Base-by-base conservation (phyloP, 768 basidiomycete genomes). In the Pisolithus tinctorius region DNA sequence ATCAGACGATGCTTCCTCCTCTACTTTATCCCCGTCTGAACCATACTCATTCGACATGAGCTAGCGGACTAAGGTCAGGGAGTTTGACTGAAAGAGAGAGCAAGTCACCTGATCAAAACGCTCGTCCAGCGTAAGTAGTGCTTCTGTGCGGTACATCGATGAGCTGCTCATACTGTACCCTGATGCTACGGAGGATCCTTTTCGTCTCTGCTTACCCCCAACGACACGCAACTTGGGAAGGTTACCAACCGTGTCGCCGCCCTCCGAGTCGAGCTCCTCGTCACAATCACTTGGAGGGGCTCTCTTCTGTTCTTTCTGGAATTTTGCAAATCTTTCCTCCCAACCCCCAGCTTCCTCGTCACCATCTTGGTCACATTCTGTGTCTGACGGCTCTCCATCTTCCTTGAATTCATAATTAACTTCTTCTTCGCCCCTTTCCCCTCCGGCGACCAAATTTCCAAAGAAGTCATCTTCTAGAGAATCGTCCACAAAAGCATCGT, bases 151-250 rank as follows among this genome's bases (percentile, higher is more conserved):
- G 70, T 82, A 88, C 88, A 98, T 92, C 13, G 92, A 92, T 3
- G 92, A 93, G 60, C 91, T 93, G 66, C 89, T 95, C 93, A 99
- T 97, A 64, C 88, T 91, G 74, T 95, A 95, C 11, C 91, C 93
- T 20, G 90, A 92, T 8, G 90, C 93, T 55, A 92, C 87, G 47
- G 88, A 92, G 0, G 82, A 75, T 3, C 83, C 84, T 58, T 83
- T 83, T 56, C 82, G 75, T 62, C 86, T 73, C 62, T 83, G 79
- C 70, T 82, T 82, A 5, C 86, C 85, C 14, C 92, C 87, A 45
- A 84, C 75, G 50, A 95, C 86, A n/a, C 84, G 81, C 58, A 93
- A 77, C 46, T 74, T 74, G 10, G 86, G 87, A 8, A 98, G 68
- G 3, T 78, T 80, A 0, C 84, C 83, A 27, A 99, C 67, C 0